A percentile compares a stretch with the other conserved stretches of the same genome.
These are phyloP conservation scores for Eimeria necatrix DNA, from an alignment of 169 alveolate genomes.

Conservation along the genomic window DNA sequence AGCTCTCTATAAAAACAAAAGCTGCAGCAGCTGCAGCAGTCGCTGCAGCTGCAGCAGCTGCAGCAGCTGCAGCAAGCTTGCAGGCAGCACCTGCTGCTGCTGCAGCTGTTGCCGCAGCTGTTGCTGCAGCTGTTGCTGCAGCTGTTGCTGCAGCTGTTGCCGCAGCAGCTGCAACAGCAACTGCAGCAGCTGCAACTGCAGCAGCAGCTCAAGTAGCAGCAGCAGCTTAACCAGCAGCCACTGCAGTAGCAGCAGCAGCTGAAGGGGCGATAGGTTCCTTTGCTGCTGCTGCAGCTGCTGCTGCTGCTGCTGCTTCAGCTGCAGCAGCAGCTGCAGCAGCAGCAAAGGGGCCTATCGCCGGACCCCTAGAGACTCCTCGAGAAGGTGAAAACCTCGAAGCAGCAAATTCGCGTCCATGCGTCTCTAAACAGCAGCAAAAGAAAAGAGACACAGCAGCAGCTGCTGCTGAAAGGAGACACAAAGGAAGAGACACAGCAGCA, in stretches of 20 bases:
- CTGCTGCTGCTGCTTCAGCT: not conserved
- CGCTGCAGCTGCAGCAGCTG: not conserved
- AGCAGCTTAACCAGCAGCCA: not conserved
- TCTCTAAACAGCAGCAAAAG: slow-evolving; percentile 2
- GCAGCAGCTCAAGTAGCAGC: not conserved
- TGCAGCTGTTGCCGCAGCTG: not conserved
- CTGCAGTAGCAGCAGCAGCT: not conserved
- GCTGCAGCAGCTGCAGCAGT: not conserved
- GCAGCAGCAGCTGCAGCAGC: slow-evolving; percentile 13
- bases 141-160: not conserved
- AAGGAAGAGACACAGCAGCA: not conserved
- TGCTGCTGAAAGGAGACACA: not conserved
- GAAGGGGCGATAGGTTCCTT: too few species aligned
- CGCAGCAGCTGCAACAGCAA: not conserved
- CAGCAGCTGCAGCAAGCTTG: not conserved
- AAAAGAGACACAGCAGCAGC: not conserved
- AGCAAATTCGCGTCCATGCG: slow-evolving; percentile 65
- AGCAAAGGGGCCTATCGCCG: not conserved
- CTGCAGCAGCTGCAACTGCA: not conserved
- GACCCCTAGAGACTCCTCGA: slow-evolving; percentile 65
- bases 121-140: not conserved
- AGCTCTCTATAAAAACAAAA: not conserved
- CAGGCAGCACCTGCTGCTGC: not conserved
- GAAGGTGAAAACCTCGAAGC: slow-evolving; percentile 67
- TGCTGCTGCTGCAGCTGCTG: not conserved